Conservation (phyloP, 2,329 filamentous ascomycete species). For the Arthrobotrys musiformis region DNA sequence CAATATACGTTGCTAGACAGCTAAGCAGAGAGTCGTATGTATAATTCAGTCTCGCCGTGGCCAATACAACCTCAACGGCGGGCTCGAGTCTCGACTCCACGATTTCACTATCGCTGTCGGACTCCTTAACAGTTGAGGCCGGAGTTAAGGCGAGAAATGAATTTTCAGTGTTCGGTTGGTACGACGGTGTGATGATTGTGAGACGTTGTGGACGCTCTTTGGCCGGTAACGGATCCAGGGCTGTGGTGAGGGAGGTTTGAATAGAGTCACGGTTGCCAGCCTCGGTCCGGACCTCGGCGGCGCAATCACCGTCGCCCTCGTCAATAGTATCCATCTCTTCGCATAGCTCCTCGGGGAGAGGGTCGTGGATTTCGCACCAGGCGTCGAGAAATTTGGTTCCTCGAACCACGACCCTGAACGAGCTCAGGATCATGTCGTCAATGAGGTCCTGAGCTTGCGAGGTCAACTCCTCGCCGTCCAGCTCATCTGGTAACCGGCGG, state of each 20-base stretch:
- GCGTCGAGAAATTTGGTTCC: slow-evolving; percentile 90
- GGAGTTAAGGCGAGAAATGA: slow-evolving; percentile 45
- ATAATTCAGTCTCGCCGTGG: slow-evolving; percentile 27
- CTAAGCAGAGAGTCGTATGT: slow-evolving; percentile 73
- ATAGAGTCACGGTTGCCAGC: slow-evolving; percentile 42
- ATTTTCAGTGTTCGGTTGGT: slow-evolving; percentile 32
- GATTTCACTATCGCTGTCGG: slow-evolving; percentile 44
- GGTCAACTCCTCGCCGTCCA: slow-evolving; percentile 61
- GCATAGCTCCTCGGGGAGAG: slow-evolving; percentile 60
- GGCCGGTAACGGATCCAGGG: slow-evolving; percentile 15
- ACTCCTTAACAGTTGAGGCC: slow-evolving; percentile 49
- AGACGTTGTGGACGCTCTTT: slow-evolving; percentile 44
- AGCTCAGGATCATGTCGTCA: slow-evolving; percentile 92
- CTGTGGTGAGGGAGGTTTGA: slow-evolving; percentile 43
- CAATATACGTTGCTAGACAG: slow-evolving; percentile 91
- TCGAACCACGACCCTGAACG: slow-evolving; percentile 92
- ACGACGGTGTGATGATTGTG: slow-evolving; percentile 47
- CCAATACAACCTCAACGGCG: not conserved
- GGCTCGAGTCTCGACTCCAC: slow-evolving; percentile 18
- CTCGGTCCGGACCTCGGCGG: slow-evolving; percentile 1
- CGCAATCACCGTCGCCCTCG: slow-evolving; percentile 13
- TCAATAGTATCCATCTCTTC: slow-evolving; percentile 27
- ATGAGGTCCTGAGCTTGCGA: slow-evolving; percentile 73
- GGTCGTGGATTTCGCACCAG: slow-evolving; percentile 69
- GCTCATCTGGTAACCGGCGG: slow-evolving; percentile 79